Conservation (phyloP, 805 yeast species). For the Kodamaea jinghongensis region DNA sequence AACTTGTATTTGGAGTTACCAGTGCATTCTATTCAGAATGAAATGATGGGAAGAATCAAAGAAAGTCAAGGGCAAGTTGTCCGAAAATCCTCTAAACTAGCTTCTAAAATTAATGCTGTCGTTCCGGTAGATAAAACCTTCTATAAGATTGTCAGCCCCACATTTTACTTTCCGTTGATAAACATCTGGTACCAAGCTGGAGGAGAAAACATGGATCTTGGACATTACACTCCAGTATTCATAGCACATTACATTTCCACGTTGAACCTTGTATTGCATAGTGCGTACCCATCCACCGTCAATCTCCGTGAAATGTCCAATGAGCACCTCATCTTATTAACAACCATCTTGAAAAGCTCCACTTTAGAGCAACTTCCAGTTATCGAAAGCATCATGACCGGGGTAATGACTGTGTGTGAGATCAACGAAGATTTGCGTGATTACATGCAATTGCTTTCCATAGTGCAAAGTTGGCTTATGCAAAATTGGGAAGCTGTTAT, state of each 20-base stretch:
- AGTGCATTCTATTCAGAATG: constrained; percentile 27
- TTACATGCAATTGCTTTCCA: constrained; percentile 17
- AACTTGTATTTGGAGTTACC: constrained; percentile 17
- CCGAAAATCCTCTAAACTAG: constrained; percentile 36
- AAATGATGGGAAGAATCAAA: constrained; percentile 30
- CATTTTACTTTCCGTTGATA: constrained; percentile 54
- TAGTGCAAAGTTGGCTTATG: constrained; percentile 27
- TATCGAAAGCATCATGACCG: constrained; percentile 39
- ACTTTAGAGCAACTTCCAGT: constrained; percentile 30
- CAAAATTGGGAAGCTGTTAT: constrained; percentile 34
- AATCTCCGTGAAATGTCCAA: constrained; percentile 55
- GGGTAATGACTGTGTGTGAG: constrained; percentile 34
- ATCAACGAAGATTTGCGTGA: constrained; percentile 28
- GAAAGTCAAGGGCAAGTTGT: constrained; percentile 38
- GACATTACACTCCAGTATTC: constrained; percentile 53
- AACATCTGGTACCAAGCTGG: constrained; percentile 50
- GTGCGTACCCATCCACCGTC: constrained; percentile 54
- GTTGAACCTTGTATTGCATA: constrained; percentile 51
- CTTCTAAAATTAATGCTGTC: constrained; percentile 11
- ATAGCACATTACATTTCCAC: constrained; percentile 60
- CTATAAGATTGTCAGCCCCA: constrained; percentile 35
- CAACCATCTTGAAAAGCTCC: constrained; percentile 19
- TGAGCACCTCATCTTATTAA: constrained; percentile 45
- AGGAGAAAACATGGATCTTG: constrained; percentile 40
- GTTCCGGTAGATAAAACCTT: constrained; percentile 31